phyloP scores from a whole-genome alignment of 176 grass and related monocot genomes.

The Hordeum vulgare region MorexV3_pseudomolecules_assembly NC_058522.1:395735741-395736240 shows the following conservation, averaged over 20 bases:
- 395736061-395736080: constrained; percentile 29
- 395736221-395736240: constrained; percentile 38
- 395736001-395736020: background rate
- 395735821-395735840: background rate
- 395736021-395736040: background rate
- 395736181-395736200: constrained; percentile 20
- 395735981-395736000: background rate
- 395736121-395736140: constrained; percentile 6
- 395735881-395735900: constrained; percentile 14
- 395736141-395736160: background rate
- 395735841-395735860: too few species aligned
- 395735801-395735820: background rate
- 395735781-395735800: background rate
- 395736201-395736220: constrained; percentile 40
- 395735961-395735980: background rate
- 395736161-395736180: background rate
- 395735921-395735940: constrained; percentile 6
- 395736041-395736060: background rate
- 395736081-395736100: constrained; percentile 17
- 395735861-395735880: background rate
- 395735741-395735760: background rate
- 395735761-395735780: background rate
- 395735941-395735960: background rate
- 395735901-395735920: background rate
- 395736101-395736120: constrained; percentile 5